Percentiles rank a stretch among this genome's conserved stretches.
phyloP scores from a whole-genome alignment of 768 basidiomycete genomes.

The Rhodotorula paludigena region DNA sequence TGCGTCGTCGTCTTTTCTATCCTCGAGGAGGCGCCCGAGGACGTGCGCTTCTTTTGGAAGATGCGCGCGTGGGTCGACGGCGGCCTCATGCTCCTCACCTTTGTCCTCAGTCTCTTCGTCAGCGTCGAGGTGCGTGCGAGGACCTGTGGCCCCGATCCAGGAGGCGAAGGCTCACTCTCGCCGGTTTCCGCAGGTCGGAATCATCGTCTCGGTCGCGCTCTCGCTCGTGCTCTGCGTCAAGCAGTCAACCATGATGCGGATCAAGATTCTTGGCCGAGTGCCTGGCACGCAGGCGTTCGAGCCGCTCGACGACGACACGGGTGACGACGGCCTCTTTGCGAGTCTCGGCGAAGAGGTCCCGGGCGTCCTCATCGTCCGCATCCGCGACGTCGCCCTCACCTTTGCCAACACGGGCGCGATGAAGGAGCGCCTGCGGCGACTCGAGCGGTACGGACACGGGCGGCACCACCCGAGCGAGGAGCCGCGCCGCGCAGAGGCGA shows the following conservation, averaged over 20 bases:
- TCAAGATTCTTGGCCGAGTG: conserved; percentile 87
- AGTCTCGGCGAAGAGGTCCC: conserved; percentile 53
- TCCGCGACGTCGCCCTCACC: conserved; percentile 75
- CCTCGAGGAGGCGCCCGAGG: conserved; percentile 78
- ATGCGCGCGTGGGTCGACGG: conserved; percentile 93
- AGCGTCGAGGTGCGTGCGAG: conserved; percentile 62
- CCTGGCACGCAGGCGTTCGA: conserved; percentile 87
- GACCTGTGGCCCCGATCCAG: not conserved
- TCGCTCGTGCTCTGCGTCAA: conserved; percentile 84
- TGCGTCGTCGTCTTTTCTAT: conserved; percentile 55
- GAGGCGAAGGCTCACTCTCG: not conserved
- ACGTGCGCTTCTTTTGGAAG: conserved; percentile 52
- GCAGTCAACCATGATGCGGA: conserved; percentile 77
- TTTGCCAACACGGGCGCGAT: conserved; percentile 96
- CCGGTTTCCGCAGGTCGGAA: conserved; percentile 56
- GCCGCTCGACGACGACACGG: conserved; percentile 80
- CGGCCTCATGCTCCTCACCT: conserved; percentile 78
- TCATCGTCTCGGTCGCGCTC: conserved; percentile 79
- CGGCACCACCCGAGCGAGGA: conserved; percentile 83
- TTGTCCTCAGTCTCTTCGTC: conserved; percentile 79
- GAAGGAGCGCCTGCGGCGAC: conserved; percentile 75
- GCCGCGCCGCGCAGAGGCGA: conserved; percentile 47
- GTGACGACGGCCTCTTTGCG: conserved; percentile 48
- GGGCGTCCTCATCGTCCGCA: conserved; percentile 78
- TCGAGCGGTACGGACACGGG: conserved; percentile 80